Evolutionary conservation across 257 asterid genomes (phyloP).

Genomic region (Osmanthus fragrans): DNA sequence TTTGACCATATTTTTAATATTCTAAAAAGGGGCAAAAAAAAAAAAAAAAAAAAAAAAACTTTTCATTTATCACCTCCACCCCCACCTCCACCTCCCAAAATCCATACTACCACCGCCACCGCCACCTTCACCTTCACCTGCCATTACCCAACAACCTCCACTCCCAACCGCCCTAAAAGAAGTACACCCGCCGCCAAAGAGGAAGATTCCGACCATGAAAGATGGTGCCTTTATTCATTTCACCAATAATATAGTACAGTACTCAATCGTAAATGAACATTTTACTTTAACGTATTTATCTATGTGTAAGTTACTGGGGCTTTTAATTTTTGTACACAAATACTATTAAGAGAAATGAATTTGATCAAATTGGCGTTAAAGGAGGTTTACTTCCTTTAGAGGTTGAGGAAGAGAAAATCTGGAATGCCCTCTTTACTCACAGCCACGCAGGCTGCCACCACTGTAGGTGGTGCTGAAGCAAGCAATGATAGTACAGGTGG

Average conservation of each 20-base stretch:
- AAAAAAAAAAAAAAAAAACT: no score
- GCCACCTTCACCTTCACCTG: no score
- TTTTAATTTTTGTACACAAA: no score
- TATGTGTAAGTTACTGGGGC: background rate
- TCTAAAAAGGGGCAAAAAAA: no score
- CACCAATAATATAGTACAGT: background rate
- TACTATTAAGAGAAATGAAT: background rate
- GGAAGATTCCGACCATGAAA: conserved; percentile 35
- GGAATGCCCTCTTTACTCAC: conserved; percentile 74
- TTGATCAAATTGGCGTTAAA: conserved; percentile 53
- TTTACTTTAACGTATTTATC: background rate
- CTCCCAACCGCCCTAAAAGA: conserved; percentile 31
- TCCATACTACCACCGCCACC: no score
- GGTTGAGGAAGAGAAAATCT: conserved; percentile 74
- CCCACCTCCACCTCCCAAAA: no score
- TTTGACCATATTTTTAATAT: no score
- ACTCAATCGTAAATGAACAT: no score
- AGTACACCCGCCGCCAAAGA: conserved; percentile 46
- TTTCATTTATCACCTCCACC: no score
- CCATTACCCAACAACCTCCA: no score
- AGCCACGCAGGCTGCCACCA: conserved; percentile 29
- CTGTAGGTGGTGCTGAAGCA: conserved; percentile 22
- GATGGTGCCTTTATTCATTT: conserved; percentile 24
- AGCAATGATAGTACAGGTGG: conserved; percentile 28
- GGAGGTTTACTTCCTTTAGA: conserved; percentile 93